A percentile compares a stretch with the other conserved stretches of the same genome.
Conservation (phyloP, 495 filamentous ascomycete genomes). For the Penicillium taxi region DNA sequence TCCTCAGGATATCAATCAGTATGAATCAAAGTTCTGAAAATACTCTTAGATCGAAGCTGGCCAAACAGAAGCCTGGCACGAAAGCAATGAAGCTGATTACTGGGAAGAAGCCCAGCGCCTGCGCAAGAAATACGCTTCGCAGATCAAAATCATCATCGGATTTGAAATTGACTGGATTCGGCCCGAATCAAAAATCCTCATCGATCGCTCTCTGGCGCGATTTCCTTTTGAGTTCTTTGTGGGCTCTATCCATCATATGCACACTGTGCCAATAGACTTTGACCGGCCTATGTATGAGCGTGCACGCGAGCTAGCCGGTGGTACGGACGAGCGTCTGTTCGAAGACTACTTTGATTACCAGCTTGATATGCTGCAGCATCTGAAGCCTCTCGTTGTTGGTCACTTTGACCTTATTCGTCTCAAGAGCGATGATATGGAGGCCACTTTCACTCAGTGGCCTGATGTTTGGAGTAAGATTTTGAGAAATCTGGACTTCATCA, state of each 20-base stretch:
- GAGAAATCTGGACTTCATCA: constrained; percentile 66
- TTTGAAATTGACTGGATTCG: constrained; percentile 93
- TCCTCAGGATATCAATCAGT: too few species aligned
- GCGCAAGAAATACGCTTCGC: constrained; percentile 56
- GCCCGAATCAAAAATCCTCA: constrained; percentile 49
- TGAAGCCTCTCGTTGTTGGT: constrained; percentile 74
- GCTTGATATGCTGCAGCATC: constrained; percentile 63
- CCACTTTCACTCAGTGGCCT: constrained; percentile 44
- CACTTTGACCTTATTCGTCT: constrained; percentile 91
- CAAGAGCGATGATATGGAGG: constrained; percentile 58
- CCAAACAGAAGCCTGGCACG: constrained; percentile 33
- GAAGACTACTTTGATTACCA: constrained; percentile 83
- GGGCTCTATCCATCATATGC: constrained; percentile 84
- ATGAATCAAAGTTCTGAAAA: not conserved
- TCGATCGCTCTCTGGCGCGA: constrained; percentile 49
- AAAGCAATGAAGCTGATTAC: constrained; percentile 59
- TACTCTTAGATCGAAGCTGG: constrained; percentile 32
- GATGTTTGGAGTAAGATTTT: constrained; percentile 64
- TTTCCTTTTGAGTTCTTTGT: constrained; percentile 77
- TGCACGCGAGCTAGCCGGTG: constrained; percentile 49
- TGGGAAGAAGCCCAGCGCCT: constrained; percentile 62
- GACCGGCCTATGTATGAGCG: constrained; percentile 57
- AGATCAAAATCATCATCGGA: constrained; percentile 77
- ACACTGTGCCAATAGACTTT: constrained; percentile 83
- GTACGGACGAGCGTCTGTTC: constrained; percentile 64